Evolutionary conservation across 371 early-diverging fungal species (phyloP).

Genomic region (Smittium culicis): DNA sequence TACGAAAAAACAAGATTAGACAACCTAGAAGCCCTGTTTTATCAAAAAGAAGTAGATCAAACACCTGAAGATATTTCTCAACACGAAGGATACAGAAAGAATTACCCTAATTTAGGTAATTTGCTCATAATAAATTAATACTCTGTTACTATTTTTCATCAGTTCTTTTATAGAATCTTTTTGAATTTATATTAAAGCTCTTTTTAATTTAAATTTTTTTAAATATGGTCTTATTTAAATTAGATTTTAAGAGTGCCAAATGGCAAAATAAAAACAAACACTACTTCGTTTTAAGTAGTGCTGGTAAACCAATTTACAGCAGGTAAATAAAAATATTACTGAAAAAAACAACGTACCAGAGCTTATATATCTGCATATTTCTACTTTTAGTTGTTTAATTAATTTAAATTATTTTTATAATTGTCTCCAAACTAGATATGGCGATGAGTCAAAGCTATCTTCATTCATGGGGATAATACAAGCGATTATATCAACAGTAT

Average conservation of each 20-base stretch:
- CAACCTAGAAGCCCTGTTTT: too few species aligned
- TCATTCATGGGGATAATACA: conserved; percentile 83
- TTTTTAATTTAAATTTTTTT: too few species aligned
- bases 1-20: too few species aligned
- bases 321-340: conserved; percentile 14
- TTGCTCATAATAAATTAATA: neutral
- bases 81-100: conserved; percentile 1
- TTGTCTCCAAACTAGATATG: conserved; percentile 45
- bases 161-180: neutral
- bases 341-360: neutral
- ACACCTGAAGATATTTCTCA: neutral
- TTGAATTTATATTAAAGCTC: too few species aligned
- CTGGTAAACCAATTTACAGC: conserved; percentile 35
- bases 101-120: neutral
- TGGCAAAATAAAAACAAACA: conserved; percentile 27
- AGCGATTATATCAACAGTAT: conserved; percentile 75
- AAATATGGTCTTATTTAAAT: neutral
- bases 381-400: neutral
- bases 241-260: conserved; percentile 9
- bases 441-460: conserved; percentile 78
- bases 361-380: neutral
- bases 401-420: neutral
- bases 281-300: conserved; percentile 34
- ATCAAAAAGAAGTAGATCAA: too few species aligned
- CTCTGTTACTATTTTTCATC: neutral